Evolutionary conservation across 2,329 filamentous ascomycete genomes (phyloP).

Genomic region (Scedosporium aurantiacum): DNA sequence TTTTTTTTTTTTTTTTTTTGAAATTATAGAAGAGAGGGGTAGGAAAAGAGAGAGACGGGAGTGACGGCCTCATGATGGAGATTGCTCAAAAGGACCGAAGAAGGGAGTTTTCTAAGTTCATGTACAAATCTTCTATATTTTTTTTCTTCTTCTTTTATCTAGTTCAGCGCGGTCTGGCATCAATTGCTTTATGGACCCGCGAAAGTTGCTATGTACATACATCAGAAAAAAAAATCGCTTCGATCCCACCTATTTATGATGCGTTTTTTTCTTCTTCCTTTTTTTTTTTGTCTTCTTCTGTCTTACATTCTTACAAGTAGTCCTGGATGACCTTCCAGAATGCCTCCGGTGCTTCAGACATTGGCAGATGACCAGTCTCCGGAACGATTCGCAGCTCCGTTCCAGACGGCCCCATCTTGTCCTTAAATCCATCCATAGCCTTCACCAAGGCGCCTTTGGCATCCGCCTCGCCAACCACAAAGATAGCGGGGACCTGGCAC

Average conservation of each 20-base stretch:
- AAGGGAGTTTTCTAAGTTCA: neutral
- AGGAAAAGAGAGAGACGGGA: no score
- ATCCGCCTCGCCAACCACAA: constrained; percentile 64
- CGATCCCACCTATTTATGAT: neutral
- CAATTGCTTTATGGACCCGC: neutral
- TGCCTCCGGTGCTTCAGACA: constrained; percentile 62
- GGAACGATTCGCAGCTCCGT: constrained; percentile 55
- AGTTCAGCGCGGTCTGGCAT: neutral
- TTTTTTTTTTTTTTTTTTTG: neutral
- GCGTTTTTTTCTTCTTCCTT: neutral
- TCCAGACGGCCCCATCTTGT: constrained; percentile 39
- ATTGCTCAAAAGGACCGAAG: neutral
- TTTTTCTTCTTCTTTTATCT: neutral
- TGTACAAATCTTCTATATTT: neutral
- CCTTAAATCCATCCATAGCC: constrained; percentile 68
- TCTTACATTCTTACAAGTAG: constrained; percentile 35
- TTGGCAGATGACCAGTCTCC: constrained; percentile 68
- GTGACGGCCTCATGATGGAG: neutral
- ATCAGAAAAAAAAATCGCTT: neutral
- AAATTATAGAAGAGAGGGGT: no score
- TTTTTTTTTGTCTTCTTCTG: neutral
- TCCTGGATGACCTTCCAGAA: constrained; percentile 54
- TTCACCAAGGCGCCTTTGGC: constrained; percentile 60
- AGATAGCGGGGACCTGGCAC: constrained; percentile 48
- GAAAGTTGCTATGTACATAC: neutral